These are phyloP conservation scores for Macadamia integrifolia DNA, from an alignment of 164 flowering plant species.

Conservation along the genomic window DNA sequence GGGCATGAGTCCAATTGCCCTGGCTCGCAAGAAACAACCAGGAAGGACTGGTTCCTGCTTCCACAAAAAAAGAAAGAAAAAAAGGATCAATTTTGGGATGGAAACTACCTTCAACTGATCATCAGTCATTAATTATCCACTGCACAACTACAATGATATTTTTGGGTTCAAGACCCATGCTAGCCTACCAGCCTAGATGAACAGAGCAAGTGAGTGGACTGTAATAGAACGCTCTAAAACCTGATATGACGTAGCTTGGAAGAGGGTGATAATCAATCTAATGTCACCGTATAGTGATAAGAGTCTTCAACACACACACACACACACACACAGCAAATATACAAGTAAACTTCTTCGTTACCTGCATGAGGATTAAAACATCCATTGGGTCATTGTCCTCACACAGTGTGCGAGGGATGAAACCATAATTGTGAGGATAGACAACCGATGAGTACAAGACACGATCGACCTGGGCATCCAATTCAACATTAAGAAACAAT, in stretches of 20 bases:
- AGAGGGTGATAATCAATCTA: too few species aligned
- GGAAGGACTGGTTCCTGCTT: conserved; percentile 64
- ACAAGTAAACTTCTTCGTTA: conserved; percentile 8
- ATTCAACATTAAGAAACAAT: not conserved
- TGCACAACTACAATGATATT: too few species aligned
- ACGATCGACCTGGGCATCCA: conserved; percentile 52
- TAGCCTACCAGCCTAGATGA: too few species aligned
- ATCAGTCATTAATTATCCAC: not conserved
- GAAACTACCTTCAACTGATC: not conserved
- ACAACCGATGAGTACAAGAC: conserved; percentile 67
- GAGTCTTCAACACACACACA: too few species aligned
- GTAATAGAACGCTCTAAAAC: too few species aligned
- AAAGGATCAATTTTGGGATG: too few species aligned
- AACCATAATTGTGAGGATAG: conserved; percentile 74
- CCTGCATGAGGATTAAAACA: conserved; percentile 74
- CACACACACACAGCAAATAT: too few species aligned
- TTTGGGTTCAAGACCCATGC: too few species aligned
- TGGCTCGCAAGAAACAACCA: conserved; percentile 62
- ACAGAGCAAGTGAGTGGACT: too few species aligned
- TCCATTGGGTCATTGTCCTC: conserved; percentile 80
- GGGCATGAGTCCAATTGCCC: conserved; percentile 68
- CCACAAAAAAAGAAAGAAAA: not conserved
- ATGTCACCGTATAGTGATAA: too few species aligned
- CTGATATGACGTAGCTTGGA: too few species aligned
- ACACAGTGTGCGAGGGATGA: conserved; percentile 69